Base-by-base conservation (phyloP, 148 eudicot species). In the Chenopodium suecicum region DNA sequence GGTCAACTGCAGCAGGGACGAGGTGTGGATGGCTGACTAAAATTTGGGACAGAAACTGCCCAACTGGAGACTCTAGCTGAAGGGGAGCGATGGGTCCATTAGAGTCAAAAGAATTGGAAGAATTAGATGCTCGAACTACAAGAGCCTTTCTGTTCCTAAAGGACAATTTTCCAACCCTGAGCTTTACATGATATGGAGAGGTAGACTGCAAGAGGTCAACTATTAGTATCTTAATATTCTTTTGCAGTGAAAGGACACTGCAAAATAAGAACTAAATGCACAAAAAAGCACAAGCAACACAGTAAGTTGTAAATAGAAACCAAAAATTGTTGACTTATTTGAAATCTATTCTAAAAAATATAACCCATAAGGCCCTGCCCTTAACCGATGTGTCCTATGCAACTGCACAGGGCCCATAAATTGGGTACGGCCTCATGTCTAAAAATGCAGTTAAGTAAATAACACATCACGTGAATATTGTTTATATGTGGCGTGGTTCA, bases 1-100 rank as follows among this genome's bases (percentile, higher is more conserved):
- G 94, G 32, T 96, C 99, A 65, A 89, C 97, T 20, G 99, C 99
- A 84, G 98, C 97, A 76, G 98, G 97, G 63, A 96, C 85, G 68
- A 96, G 93, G 85, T 96, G 99, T 1, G 99, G 99, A 83, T 96
- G 99, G 82, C 92, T 96, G 4, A 73, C 83, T 73, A 96, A 81
- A 20, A 96, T 94, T 78, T 94, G 90, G 47, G 98, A 86, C 31
- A 96, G 90, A 81, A 96, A 96, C 85, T 94, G 99, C 1, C 99
- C 99, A 31, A 89, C 84, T 72, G 99, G 97, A 79, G 99, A 94
- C 85, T 94, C 97, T 47, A 96, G 87, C 89, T 91, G 88, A 80
- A 96, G 98, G 0, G 99, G 99, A 75, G 99, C 99, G 88, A 96
- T 77, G 31, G 90, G 89, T 47, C 80, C 70, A 52, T 73, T 74